Conservation (phyloP, 768 basidiomycete genomes). For the Vararia minispora region DNA sequence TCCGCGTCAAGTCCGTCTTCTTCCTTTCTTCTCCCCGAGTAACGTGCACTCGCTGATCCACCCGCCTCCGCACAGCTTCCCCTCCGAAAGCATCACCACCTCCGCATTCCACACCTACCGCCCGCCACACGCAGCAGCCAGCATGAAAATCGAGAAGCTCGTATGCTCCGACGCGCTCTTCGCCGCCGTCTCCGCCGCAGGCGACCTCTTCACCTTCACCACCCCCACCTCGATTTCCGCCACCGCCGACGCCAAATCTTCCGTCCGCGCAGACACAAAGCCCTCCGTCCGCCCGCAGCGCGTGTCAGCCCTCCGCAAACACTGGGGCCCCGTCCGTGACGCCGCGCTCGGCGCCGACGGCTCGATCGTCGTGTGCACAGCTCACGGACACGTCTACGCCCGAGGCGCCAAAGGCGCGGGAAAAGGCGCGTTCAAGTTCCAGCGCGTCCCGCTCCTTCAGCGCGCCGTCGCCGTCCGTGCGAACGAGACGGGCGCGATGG, state of each 20-base stretch:
- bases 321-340: slow-evolving; percentile 80
- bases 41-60: not conserved
- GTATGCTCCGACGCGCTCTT: slow-evolving; percentile 70
- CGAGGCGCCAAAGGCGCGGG: slow-evolving; percentile 47
- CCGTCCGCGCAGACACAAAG: slow-evolving; percentile 19
- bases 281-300: slow-evolving; percentile 67
- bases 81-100: slow-evolving; percentile 42
- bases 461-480: slow-evolving; percentile 78
- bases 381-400: slow-evolving; percentile 89
- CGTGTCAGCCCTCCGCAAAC: slow-evolving; percentile 81
- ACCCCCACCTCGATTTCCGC: slow-evolving; percentile 26
- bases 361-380: slow-evolving; percentile 83
- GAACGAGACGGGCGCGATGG: slow-evolving; percentile 79
- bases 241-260: slow-evolving; percentile 17
- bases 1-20: slow-evolving; percentile 55
- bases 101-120: slow-evolving; percentile 44
- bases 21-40: not conserved
- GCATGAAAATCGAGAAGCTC: slow-evolving; percentile 68
- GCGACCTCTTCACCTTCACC: slow-evolving; percentile 86
- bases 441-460: slow-evolving; percentile 71
- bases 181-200: slow-evolving; percentile 72
- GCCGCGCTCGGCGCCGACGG: slow-evolving; percentile 85
- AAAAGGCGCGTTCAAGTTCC: slow-evolving; percentile 72
- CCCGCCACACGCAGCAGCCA: slow-evolving; percentile 64
- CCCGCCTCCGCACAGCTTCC: slow-evolving; percentile 48